Evolutionary conservation across 2,329 filamentous ascomycete species (phyloP), one percentile per base, ranked within the genome.

Genomic region (Claviceps paspali): DNA sequence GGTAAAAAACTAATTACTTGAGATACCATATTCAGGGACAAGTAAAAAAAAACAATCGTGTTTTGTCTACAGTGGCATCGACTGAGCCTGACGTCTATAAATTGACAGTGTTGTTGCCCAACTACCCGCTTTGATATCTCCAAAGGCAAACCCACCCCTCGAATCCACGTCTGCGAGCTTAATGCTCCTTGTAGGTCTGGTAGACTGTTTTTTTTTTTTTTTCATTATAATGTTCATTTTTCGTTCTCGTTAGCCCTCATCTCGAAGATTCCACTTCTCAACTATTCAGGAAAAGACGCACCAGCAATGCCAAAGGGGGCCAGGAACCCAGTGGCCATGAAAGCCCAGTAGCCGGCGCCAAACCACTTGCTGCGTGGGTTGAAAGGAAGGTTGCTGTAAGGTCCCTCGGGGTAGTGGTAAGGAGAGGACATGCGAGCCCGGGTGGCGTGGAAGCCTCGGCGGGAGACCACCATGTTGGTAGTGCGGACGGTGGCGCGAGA

Each of bases 321-420:
- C 49, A 65, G 56, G 61, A 79, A 79, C 44, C 71, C 72, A 43
- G 62, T 56, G 51, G 52, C 56, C 52, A 60, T 57, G 68, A 82
- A 91, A 45, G 59, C 58, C 81, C 85, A 92, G 78, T 82, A 98
- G 64, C 79, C 73, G 51, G 84, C 45, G 48, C 68, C 74, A 61
- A 98, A 98, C 67, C 72, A 82, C 66, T 78, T 83, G 59, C 79
- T 88, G 67, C 84, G 72, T 49, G 91, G 82, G 73, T 98, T 93
- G 78, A 98, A 98, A 49, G 91, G 91, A 49, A 98, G 66, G 75
- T 95, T 96, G 70, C 73, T 79, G 65, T 85, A 82, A 56, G 88
- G 83, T 48, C 88, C 91, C 70, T 96, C 88, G 52, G 88, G 81
- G 71, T 98, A 98, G 73, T 98, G 91, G 79, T 93, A 95, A 47